Evolutionary conservation across 2,329 filamentous ascomycete genomes (phyloP), one percentile per base, ranked within the genome.

Genomic region (Dothideomycetidae sp.): DNA sequence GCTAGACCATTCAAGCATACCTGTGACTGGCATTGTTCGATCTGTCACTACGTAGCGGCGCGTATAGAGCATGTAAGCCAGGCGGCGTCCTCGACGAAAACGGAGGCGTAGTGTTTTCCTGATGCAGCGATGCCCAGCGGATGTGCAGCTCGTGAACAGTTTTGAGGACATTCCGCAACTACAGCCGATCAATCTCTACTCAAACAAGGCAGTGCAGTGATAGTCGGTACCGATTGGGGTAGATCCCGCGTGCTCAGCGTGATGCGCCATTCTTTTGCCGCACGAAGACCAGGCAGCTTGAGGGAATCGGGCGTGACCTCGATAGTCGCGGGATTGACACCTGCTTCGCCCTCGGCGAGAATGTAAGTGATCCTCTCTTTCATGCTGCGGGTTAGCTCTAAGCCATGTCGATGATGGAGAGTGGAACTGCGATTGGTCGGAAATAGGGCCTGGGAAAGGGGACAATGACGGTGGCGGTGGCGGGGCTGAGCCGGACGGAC

Each of bases 11-110:
- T n/a, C n/a, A n/a, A n/a, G n/a, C n/a, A n/a, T n/a, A n/a, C n/a
- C n/a, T n/a, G n/a, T n/a, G n/a, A n/a, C n/a, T n/a, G n/a, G n/a
- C n/a, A n/a, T n/a, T n/a, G n/a, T n/a, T n/a, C n/a, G n/a, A n/a
- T n/a, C n/a, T n/a, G n/a, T n/a, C n/a, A n/a, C n/a, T n/a, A n/a
- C 59, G 53, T 4, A 56, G 55, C 0, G 80, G 79, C 0, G 78
- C 81, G 53, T 78, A 85, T 49, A 81, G 81, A 16, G 85, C 64
- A 62, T 94, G 85, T 14, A 96, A 62, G 2, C 88, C 88, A 1
- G 86, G 77, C 2, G 83, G 75, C 10, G 85, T 58, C 41, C 81
- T 72, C 36, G 84, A 84, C 30, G 72, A 64, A 50, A 90, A 78
- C 2, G 86, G 86, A 28, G 76, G 67, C 31, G 78, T 62, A 1